phyloP scores from a whole-genome alignment of 352 stramenopile genomes.

The Stramenopiles sp. region DNA sequence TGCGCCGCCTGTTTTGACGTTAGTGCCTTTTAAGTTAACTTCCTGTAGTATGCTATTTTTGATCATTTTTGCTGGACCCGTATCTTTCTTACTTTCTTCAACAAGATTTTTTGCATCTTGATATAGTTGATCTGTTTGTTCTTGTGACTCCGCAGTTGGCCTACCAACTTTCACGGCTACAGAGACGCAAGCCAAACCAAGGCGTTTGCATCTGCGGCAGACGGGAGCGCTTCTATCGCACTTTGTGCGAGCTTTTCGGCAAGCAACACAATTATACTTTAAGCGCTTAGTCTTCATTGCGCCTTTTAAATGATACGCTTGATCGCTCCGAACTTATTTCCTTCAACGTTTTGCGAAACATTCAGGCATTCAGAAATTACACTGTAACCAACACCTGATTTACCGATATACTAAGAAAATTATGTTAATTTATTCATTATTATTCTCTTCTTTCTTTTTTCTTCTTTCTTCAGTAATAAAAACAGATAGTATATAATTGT shows the following conservation, averaged over 20 bases:
- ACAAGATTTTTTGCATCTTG: neutral
- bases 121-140: neutral
- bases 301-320: too few relatives aligned
- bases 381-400: too few relatives aligned
- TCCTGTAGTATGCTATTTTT: neutral
- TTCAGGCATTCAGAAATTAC: too few relatives aligned
- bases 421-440: too few relatives aligned
- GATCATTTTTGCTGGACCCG: neutral
- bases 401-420: too few relatives aligned
- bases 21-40: neutral
- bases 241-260: neutral
- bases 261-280: neutral
- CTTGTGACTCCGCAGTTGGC: neutral
- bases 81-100: neutral
- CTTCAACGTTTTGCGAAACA: too few relatives aligned
- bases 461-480: too few relatives aligned
- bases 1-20: neutral
- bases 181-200: neutral
- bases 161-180: neutral
- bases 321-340: too few relatives aligned
- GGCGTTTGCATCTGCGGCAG: neutral
- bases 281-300: neutral
- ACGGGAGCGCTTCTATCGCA: neutral
- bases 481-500: too few relatives aligned
- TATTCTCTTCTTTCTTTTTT: too few relatives aligned